phyloP scores from a whole-genome alignment of 805 yeast species.

The Starmera pachycereana region DNA sequence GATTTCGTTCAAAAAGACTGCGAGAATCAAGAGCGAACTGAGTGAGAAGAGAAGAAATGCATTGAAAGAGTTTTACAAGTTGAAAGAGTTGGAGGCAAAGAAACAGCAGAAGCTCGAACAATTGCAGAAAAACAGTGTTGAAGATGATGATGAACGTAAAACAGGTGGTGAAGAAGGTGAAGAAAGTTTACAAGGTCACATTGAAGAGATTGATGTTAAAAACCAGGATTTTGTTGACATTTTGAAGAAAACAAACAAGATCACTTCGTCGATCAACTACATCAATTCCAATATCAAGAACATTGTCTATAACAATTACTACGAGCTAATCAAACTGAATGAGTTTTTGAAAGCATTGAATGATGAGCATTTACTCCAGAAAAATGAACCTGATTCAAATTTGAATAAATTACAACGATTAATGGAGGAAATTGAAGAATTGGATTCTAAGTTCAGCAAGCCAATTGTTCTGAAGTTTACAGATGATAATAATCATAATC shows the following conservation, averaged over 20 bases:
- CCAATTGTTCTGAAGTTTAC: too few relatives aligned
- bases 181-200: constrained; percentile 4
- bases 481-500: background rate
- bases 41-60: constrained; percentile 27
- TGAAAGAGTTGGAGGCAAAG: constrained; percentile 20
- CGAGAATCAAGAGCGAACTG: constrained; percentile 12
- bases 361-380: constrained; percentile 9
- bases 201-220: constrained; percentile 18
- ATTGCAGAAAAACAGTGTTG: background rate
- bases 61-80: constrained; percentile 30
- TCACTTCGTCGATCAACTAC: constrained; percentile 36
- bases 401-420: constrained; percentile 7
- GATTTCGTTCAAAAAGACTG: constrained; percentile 17
- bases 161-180: constrained; percentile 21
- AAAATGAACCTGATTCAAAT: background rate
- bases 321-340: constrained; percentile 59
- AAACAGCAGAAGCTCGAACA: constrained; percentile 10
- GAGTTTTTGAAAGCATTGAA: constrained; percentile 36
- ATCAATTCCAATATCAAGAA: constrained; percentile 56
- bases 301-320: constrained; percentile 66
- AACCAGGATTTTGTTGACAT: constrained; percentile 22
- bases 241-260: constrained; percentile 26
- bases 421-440: constrained; percentile 14
- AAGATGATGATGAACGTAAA: constrained; percentile 9
- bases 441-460: constrained; percentile 3